Evolutionary conservation across 2,329 filamentous ascomycete species (phyloP).

Genomic region (Epichloe glyceriae): DNA sequence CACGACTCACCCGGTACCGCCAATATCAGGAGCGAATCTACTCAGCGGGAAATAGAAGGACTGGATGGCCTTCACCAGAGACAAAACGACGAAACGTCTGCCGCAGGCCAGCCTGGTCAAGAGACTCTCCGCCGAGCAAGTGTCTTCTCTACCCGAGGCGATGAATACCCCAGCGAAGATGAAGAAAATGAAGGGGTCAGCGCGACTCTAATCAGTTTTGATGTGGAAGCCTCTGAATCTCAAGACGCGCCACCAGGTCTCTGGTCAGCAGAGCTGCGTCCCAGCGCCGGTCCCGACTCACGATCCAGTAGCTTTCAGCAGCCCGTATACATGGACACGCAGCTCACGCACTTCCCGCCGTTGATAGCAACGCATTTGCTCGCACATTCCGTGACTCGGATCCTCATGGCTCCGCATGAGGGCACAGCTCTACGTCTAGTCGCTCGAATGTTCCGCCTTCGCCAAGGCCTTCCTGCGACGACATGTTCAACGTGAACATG

Average conservation of each 20-base stretch:
- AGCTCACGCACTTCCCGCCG: constrained; percentile 37
- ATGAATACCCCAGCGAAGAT: constrained; percentile 43
- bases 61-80: constrained; percentile 10
- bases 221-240: constrained; percentile 44
- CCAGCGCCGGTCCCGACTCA: constrained; percentile 27
- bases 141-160: constrained; percentile 33
- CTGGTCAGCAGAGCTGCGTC: constrained; percentile 47
- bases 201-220: constrained; percentile 46
- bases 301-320: constrained; percentile 12
- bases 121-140: constrained; percentile 29
- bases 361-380: constrained; percentile 34
- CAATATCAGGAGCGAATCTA: background rate
- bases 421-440: constrained; percentile 31
- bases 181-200: constrained; percentile 42
- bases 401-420: constrained; percentile 34
- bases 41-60: background rate
- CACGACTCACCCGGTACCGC: background rate
- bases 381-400: constrained; percentile 27
- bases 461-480: constrained; percentile 23
- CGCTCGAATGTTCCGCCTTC: constrained; percentile 28
- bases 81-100: constrained; percentile 18
- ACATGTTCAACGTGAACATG: constrained; percentile 26
- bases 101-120: constrained; percentile 15
- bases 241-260: constrained; percentile 36
- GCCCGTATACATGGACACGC: constrained; percentile 32